Conservation (phyloP, 108 stramenopile species). For the Chaetoceros tenuissimus region DNA sequence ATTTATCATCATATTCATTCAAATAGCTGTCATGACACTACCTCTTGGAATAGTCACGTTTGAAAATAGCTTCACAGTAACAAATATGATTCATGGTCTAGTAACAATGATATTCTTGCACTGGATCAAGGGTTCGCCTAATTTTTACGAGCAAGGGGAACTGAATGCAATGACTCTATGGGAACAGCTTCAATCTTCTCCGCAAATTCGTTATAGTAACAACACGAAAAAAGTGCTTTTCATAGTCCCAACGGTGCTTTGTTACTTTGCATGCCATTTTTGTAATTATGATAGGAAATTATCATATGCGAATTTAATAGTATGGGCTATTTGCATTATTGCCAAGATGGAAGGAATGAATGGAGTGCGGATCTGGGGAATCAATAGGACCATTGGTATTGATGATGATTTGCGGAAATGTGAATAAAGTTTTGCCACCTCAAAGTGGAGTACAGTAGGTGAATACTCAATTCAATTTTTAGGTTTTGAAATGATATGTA, state of each 20-base stretch:
- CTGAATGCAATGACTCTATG: conserved; percentile 80
- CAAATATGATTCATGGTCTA: conserved; percentile 49
- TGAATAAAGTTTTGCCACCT: background rate
- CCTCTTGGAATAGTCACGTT: conserved; percentile 3
- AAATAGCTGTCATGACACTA: conserved; percentile 42
- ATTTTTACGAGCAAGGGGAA: conserved; percentile 73
- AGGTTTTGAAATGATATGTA: background rate
- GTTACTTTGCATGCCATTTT: conserved; percentile 74
- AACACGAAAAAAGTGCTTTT: conserved; percentile 27
- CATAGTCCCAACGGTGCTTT: conserved; percentile 70
- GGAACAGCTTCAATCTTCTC: conserved; percentile 70
- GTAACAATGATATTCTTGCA: conserved; percentile 67
- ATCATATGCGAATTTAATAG: conserved; percentile 60
- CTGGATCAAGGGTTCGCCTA: conserved; percentile 81
- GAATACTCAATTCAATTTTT: too few species aligned
- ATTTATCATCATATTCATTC: conserved; percentile 39
- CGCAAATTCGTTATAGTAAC: conserved; percentile 13
- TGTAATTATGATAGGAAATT: conserved; percentile 40
- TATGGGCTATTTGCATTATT: conserved; percentile 77
- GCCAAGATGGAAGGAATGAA: conserved; percentile 92
- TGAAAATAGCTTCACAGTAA: conserved; percentile 52
- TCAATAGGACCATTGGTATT: conserved; percentile 93
- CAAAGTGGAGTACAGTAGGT: too few species aligned
- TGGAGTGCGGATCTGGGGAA: conserved; percentile 91
- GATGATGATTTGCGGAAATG: conserved; percentile 46